Evolutionary conservation across 176 grass and related monocot species (phyloP).

Genomic region (Aegilops longissima): DNA sequence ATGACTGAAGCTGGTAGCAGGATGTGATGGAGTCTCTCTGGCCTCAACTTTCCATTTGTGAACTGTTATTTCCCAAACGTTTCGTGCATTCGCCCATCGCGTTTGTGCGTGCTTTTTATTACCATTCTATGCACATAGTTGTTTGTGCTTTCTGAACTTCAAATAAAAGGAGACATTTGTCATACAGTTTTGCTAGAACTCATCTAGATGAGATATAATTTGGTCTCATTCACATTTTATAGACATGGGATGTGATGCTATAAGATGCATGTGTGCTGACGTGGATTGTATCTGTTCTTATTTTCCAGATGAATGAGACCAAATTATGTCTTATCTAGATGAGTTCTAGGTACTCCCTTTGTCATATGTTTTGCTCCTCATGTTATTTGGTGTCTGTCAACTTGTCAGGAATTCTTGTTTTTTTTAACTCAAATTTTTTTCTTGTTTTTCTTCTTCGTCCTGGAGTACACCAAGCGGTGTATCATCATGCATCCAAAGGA

Average conservation of each 20-base stretch:
- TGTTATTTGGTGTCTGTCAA: background rate
- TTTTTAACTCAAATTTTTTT: too few relatives aligned
- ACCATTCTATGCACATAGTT: background rate
- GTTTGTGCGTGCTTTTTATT: background rate
- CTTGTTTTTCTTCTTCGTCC: background rate
- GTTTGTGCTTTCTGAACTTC: background rate
- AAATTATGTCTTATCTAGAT: too few relatives aligned
- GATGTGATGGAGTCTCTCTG: background rate
- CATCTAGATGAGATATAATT: too few relatives aligned
- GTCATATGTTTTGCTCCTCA: background rate
- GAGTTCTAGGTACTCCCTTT: too few relatives aligned
- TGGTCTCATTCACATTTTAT: too few relatives aligned
- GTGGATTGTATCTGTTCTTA: too few relatives aligned
- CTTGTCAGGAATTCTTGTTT: too few relatives aligned
- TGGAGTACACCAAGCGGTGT: background rate
- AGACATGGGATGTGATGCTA: too few relatives aligned
- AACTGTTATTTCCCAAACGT: background rate
- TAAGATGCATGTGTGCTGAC: too few relatives aligned
- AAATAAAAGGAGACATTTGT: background rate
- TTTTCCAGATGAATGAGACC: too few relatives aligned
- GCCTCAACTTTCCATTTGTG: background rate
- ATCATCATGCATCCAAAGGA: background rate
- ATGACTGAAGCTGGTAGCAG: constrained; percentile 20
- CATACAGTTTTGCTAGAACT: too few relatives aligned
- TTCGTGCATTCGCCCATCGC: background rate